These are phyloP conservation scores for Pueraria montana DNA, from an alignment of 306 rosid species.

Conservation along the genomic window DNA sequence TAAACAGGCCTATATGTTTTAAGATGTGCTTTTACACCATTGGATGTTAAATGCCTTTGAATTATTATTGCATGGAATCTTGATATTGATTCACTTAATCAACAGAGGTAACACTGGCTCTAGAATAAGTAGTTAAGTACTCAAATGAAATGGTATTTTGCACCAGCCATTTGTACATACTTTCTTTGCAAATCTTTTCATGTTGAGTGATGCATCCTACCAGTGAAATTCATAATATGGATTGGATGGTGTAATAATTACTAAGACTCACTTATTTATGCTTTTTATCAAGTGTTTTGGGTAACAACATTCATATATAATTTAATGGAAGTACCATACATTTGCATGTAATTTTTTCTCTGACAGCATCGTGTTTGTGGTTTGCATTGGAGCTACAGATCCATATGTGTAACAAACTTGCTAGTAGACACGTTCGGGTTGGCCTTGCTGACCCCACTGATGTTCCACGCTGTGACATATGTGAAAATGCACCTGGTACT, in stretches of 20 bases:
- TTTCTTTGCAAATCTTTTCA: background rate
- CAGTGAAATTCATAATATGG: background rate
- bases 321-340: slow-evolving; percentile 7
- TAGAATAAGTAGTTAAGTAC: background rate
- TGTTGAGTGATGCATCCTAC: background rate
- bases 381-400: slow-evolving; percentile 60
- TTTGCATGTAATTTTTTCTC: slow-evolving; percentile 29
- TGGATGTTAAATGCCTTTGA: background rate
- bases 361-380: slow-evolving; percentile 16
- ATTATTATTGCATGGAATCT: background rate
- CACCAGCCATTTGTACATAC: background rate
- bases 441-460: slow-evolving; percentile 74
- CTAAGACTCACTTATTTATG: slow-evolving; percentile 26
- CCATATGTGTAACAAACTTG: slow-evolving; percentile 82
- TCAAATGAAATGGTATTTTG: background rate
- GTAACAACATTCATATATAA: background rate
- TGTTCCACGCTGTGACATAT: slow-evolving; percentile 77
- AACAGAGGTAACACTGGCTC: background rate
- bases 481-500: slow-evolving; percentile 81
- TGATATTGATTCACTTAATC: background rate
- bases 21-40: background rate
- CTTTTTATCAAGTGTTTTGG: background rate
- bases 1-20: background rate
- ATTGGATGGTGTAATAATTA: background rate
- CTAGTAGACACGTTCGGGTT: slow-evolving; percentile 78